A percentile compares a stretch with the other conserved stretches of the same genome.
These are phyloP conservation scores for Chlamydomonas schloesseri DNA, from an alignment of 139 green algal genomes.

Conservation along the genomic window DNA sequence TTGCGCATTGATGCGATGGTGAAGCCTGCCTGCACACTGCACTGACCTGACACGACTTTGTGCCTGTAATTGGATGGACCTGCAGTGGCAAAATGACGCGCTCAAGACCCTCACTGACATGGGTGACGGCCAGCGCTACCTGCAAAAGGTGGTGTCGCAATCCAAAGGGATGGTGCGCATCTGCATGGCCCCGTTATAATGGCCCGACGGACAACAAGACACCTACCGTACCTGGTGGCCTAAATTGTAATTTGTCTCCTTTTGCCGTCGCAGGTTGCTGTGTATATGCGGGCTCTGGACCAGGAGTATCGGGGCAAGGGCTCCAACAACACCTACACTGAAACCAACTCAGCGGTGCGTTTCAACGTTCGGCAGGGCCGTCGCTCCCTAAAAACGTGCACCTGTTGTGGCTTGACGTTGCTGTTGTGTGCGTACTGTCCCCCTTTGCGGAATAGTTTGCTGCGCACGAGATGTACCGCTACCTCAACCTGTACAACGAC, in stretches of 20 bases:
- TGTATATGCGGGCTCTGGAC: background rate
- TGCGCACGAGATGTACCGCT: background rate
- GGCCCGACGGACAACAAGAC: too few species aligned
- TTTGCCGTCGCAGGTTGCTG: background rate
- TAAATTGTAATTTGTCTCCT: too few species aligned
- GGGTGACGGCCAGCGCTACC: background rate
- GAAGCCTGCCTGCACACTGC: too few species aligned
- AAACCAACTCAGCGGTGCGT: background rate
- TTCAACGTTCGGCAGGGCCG: background rate
- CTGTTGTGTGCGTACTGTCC: too few species aligned
- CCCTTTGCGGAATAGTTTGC: too few species aligned
- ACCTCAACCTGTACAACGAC: background rate
- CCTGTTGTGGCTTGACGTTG: too few species aligned
- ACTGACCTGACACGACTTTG: too few species aligned
- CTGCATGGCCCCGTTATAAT: too few species aligned
- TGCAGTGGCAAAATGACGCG: background rate
- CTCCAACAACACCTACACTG: background rate
- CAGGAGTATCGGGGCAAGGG: conserved; percentile 10
- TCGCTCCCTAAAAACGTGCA: too few species aligned
- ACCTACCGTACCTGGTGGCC: too few species aligned
- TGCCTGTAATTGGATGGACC: too few species aligned
- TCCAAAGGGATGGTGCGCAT: background rate
- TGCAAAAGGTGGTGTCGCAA: conserved; percentile 3
- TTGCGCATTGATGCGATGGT: too few species aligned
- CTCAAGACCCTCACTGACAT: background rate